Evolutionary conservation across 2,329 filamentous ascomycete species (phyloP).

Genomic region (Zymoseptoria tritici): DNA sequence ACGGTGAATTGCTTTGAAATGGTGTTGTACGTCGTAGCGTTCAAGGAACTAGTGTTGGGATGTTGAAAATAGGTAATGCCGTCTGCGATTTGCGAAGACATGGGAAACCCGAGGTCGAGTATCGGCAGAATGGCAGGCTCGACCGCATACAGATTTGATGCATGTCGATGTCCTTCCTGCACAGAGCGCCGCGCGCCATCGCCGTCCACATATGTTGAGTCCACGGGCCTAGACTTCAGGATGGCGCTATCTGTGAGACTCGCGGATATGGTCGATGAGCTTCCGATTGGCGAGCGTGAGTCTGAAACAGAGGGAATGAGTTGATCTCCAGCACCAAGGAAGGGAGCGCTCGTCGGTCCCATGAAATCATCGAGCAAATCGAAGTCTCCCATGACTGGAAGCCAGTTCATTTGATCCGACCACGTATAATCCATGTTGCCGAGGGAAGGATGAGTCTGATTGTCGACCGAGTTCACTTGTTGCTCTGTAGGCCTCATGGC

Average conservation of each 20-base stretch:
- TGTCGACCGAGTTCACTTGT: background rate
- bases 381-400: background rate
- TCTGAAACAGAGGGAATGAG: background rate
- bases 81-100: background rate
- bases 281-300: background rate
- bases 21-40: background rate
- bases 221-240: background rate
- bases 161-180: background rate
- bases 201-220: background rate
- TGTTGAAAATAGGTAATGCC: background rate
- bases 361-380: background rate
- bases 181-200: background rate
- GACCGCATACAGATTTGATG: background rate
- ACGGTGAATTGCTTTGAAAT: background rate
- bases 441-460: background rate
- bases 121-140: background rate
- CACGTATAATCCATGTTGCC: background rate
- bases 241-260: background rate
- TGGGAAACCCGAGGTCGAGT: background rate
- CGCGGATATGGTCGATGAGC: background rate
- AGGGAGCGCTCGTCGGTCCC: background rate
- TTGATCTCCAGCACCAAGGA: background rate
- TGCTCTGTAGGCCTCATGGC: background rate
- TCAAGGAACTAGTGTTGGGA: background rate
- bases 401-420: background rate